Evolutionary conservation across 148 eudicot genomes (phyloP).

Genomic region (Spergularia bocconei): DNA sequence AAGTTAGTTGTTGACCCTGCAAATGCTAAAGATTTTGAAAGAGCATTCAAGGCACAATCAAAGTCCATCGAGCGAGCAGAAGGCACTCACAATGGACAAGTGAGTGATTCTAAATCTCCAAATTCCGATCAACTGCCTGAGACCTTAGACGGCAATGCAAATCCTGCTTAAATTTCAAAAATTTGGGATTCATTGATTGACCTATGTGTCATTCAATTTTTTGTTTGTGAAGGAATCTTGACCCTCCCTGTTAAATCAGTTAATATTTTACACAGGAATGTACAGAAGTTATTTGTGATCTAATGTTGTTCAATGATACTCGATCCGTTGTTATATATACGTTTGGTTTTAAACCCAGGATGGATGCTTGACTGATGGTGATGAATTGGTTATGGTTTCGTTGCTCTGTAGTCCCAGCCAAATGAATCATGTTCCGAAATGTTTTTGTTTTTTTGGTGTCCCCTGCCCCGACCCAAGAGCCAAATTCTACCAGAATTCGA

Average conservation of each 20-base stretch:
- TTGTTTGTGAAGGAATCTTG: conserved; percentile 3
- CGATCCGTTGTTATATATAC: too few relatives aligned
- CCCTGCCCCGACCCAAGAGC: too few relatives aligned
- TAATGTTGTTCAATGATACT: neutral
- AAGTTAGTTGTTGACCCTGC: conserved; percentile 70
- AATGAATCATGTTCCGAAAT: neutral
- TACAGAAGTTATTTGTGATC: conserved; percentile 19
- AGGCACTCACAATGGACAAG: conserved; percentile 32
- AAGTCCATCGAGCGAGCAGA: conserved; percentile 50
- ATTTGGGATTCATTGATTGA: neutral
- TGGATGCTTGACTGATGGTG: neutral
- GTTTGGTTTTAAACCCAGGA: neutral
- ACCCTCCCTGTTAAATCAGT: conserved; percentile 18
- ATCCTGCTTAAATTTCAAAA: conserved; percentile 20
- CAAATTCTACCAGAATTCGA: too few relatives aligned
- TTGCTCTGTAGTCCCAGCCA: neutral
- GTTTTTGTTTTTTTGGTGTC: too few relatives aligned
- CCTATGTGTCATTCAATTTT: neutral
- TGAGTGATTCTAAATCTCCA: conserved; percentile 38
- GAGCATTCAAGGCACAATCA: conserved; percentile 58
- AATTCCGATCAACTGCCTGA: conserved; percentile 34
- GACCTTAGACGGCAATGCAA: conserved; percentile 35
- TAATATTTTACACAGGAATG: conserved; percentile 20
- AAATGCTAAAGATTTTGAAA: conserved; percentile 78
- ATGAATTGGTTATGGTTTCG: neutral